Conservation (phyloP, 352 stramenopile genomes). For the Hyaloperonospora brassicae region DNA sequence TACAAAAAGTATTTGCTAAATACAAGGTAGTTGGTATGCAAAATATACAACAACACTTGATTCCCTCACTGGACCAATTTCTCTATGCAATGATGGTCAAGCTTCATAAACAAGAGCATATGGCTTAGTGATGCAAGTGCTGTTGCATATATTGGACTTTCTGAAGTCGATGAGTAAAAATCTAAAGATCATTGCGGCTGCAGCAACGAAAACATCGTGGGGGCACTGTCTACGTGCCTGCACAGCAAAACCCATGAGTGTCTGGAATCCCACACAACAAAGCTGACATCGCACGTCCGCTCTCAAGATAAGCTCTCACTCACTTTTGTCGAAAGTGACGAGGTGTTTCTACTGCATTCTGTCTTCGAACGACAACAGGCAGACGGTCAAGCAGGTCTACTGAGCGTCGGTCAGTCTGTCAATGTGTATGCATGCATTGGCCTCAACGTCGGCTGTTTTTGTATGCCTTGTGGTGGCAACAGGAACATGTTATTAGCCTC, state of each 20-base stretch:
- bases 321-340: conserved; percentile 62
- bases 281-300: conserved; percentile 79
- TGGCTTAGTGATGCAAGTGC: conserved; percentile 71
- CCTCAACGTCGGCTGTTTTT: conserved; percentile 69
- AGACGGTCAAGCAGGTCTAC: conserved; percentile 41
- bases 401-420: conserved; percentile 73
- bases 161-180: conserved; percentile 80
- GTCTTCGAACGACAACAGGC: conserved; percentile 51
- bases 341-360: conserved; percentile 60
- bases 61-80: too few species aligned
- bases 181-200: conserved; percentile 71
- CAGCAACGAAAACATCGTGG: conserved; percentile 79
- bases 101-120: conserved; percentile 72
- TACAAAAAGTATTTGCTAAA: conserved; percentile 17
- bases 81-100: too few species aligned
- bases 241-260: conserved; percentile 73
- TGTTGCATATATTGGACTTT: conserved; percentile 77
- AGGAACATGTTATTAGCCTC: conserved; percentile 57
- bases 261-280: conserved; percentile 77
- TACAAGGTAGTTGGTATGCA: conserved; percentile 23
- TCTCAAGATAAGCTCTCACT: conserved; percentile 83
- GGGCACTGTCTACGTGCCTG: conserved; percentile 74
- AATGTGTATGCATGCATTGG: conserved; percentile 83
- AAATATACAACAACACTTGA: too few species aligned
- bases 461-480: conserved; percentile 52